phyloP scores from a whole-genome alignment of 2,329 filamentous ascomycete species.

The Coniochaeta pulveracea region DNA sequence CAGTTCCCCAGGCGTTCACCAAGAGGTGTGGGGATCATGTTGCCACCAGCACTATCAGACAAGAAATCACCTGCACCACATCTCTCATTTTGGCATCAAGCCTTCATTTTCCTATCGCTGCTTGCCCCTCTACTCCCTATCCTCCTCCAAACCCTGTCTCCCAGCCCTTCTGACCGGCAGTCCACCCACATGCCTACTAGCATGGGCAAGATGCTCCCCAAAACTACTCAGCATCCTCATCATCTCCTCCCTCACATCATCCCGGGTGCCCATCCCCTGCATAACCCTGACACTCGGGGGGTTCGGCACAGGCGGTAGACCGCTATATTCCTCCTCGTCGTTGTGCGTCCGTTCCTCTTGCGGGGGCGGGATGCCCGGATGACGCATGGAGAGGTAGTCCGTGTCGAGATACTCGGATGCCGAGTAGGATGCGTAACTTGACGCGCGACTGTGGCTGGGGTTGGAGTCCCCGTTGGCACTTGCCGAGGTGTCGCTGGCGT shows the following conservation, averaged over 20 bases:
- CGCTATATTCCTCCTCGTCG: slow-evolving; percentile 5
- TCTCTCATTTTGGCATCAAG: too few relatives aligned
- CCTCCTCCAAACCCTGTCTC: too few relatives aligned
- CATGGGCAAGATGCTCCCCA: slow-evolving; percentile 20
- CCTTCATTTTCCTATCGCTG: too few relatives aligned
- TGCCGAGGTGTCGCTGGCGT: slow-evolving; percentile 5
- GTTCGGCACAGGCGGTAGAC: slow-evolving; percentile 26
- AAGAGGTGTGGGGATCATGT: too few relatives aligned
- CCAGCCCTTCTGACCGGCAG: slow-evolving; percentile 15
- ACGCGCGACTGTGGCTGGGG: slow-evolving; percentile 12
- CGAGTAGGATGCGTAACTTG: slow-evolving; percentile 16
- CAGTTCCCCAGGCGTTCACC: too few relatives aligned
- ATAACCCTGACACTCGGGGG: slow-evolving; percentile 40
- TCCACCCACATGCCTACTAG: slow-evolving; percentile 16
- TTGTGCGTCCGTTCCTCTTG: too few relatives aligned
- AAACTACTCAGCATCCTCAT: slow-evolving; percentile 21
- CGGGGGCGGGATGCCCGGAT: too few relatives aligned
- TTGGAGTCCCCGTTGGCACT: slow-evolving; percentile 7
- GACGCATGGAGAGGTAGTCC: slow-evolving; percentile 13
- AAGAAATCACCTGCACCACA: too few relatives aligned
- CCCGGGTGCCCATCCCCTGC: slow-evolving; percentile 19
- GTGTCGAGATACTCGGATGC: slow-evolving; percentile 15
- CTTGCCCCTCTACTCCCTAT: too few relatives aligned
- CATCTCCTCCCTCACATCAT: slow-evolving; percentile 20
- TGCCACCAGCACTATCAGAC: too few relatives aligned